Evolutionary conservation across 2,329 filamentous ascomycete genomes (phyloP), one percentile per base, ranked within the genome.

Genomic region (Aspergillus nomiae): DNA sequence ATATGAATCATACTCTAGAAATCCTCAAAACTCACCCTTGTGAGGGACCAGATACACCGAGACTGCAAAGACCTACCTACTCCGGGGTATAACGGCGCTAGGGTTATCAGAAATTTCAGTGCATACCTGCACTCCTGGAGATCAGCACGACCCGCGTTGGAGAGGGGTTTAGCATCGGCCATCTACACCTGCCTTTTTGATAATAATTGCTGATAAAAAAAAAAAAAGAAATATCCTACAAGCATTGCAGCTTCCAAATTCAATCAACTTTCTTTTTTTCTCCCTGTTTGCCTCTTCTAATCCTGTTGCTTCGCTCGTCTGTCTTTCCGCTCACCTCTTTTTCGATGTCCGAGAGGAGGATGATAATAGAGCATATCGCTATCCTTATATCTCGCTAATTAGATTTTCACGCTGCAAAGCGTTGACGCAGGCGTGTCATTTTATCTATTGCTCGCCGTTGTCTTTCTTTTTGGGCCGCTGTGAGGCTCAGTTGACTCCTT

Each of bases 151-250:
- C 58, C 58, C 58, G 46, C 48, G 16, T n/a, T 50, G n/a, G 48
- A 54, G 58, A 30, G 58, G 58, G 48, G 58, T 55, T 38, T 8
- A 3, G 21, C 24, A 38, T 38, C 32, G 38, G 32, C 51, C 51
- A 60, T 60, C 58, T 56, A 60, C 58, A 12, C 58, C 32, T 59
- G 34, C 58, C 58, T 59, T 54, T 54, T 45, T 45, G 16, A 48
- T 36, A 32, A 16, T 12, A 36, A 28, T 48, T 59, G 58, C 48
- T 41, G 48, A 59, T 51, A 38, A 38, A 5, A n/a, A 16, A 41
- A 53, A 34, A 9, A 19, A 24, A 24, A 34, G 9, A 19, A 9
- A 26, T 48, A 28, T 24, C 8, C 28, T 19, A 5, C 19, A 16
- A 32, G n/a, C 30, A 14, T 53, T 51, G 48, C 48, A 41, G 7